Conservation (phyloP, 1,139 yeast genomes). For the Wickerhamomyces sp. region DNA sequence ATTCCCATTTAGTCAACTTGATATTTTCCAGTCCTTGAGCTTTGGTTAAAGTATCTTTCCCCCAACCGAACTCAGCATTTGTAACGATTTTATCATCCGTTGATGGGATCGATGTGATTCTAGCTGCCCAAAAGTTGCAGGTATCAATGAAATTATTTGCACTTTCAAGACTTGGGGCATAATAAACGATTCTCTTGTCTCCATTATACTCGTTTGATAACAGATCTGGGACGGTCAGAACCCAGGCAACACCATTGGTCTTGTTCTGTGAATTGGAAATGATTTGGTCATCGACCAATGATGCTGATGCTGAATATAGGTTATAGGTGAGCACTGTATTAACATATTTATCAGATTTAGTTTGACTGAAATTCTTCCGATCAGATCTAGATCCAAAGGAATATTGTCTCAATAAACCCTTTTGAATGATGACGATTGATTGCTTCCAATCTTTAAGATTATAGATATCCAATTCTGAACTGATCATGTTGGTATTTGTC, state of each 20-base stretch:
- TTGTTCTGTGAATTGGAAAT: conserved; percentile 17
- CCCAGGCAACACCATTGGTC: conserved; percentile 21
- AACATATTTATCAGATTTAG: conserved; percentile 15
- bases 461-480: conserved; percentile 21
- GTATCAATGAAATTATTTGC: conserved; percentile 72
- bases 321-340: conserved; percentile 34
- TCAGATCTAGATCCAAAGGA: conserved; percentile 34
- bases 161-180: conserved; percentile 58
- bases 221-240: conserved; percentile 19
- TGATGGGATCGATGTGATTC: conserved; percentile 73
- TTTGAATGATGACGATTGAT: conserved; percentile 51
- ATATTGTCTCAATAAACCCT: conserved; percentile 51
- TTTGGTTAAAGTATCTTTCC: conserved; percentile 23
- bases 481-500: conserved; percentile 9
- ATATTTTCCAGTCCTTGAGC: conserved; percentile 5
- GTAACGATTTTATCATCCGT: conserved; percentile 51
- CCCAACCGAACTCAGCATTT: conserved; percentile 85
- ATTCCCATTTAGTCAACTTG: conserved; percentile 34
- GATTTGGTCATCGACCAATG: conserved; percentile 15
- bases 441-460: conserved; percentile 32
- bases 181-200: conserved; percentile 19
- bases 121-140: conserved; percentile 88
- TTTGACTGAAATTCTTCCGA: conserved; percentile 39
- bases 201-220: conserved; percentile 14
- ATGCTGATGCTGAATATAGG: conserved; percentile 21